These are phyloP conservation scores for Cladophialophora yegresii DNA, from an alignment of 2,329 filamentous ascomycete genomes.

Conservation along the genomic window DNA sequence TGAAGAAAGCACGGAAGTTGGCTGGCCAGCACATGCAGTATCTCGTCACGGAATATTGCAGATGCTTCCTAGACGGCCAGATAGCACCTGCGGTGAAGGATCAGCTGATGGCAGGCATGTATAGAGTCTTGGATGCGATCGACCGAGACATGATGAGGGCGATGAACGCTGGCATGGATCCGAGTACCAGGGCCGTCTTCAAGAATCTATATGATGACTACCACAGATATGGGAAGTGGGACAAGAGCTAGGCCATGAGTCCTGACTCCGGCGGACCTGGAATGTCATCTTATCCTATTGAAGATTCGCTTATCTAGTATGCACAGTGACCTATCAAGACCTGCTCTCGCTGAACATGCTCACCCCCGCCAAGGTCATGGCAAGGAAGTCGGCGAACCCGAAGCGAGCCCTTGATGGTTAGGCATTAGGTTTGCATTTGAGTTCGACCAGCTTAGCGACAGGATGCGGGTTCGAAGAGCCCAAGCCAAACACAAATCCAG, in stretches of 20 bases:
- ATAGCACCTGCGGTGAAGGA: conserved; percentile 57
- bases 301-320: not conserved
- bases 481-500: not conserved
- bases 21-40: conserved; percentile 61
- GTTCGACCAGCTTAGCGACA: not conserved
- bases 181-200: conserved; percentile 55
- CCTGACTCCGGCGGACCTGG: not conserved
- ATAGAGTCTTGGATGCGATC: conserved; percentile 57
- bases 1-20: conserved; percentile 60
- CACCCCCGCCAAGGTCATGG: too few relatives aligned
- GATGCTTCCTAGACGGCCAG: conserved; percentile 54
- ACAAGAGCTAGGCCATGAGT: conserved; percentile 42
- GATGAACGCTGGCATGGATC: conserved; percentile 56
- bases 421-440: not conserved
- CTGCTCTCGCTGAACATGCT: not conserved
- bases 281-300: not conserved
- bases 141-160: conserved; percentile 53
- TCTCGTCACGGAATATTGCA: conserved; percentile 59
- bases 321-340: not conserved
- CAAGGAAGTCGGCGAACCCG: not conserved
- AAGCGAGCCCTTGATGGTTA: not conserved
- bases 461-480: not conserved
- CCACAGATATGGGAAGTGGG: conserved; percentile 51
- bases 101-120: conserved; percentile 55
- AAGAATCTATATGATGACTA: conserved; percentile 58